Base-by-base conservation (phyloP, 805 yeast genomes). In the Candida xyloterini region DNA sequence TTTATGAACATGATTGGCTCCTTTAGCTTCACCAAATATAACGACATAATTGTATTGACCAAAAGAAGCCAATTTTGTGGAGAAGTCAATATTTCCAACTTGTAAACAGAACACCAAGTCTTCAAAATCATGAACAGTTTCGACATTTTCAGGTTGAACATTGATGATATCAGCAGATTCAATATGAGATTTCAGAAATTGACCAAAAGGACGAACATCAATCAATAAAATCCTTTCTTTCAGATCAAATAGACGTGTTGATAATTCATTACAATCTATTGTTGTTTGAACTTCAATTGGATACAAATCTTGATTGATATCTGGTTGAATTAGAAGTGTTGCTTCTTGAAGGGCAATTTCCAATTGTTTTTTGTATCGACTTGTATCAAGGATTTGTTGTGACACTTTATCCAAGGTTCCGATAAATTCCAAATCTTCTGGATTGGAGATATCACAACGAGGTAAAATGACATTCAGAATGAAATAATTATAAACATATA, bases 151-250 rank as follows among this genome's bases (percentile, higher is more conserved):
- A 5, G 76, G 76, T 43, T 71, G 74, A 8, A 73, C 55, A 27
- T 64, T 66, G 11, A 72, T 52, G 3, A 64, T 46, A 38, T 67
- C 63, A 1, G 58, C 61, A 18, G 64, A 66, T 3, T 67, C 63
- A 11, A 71, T 66, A 39, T 61, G 69, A 23, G 63, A 62, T 1
- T 55, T 42, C 5, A 56, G 44, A 36, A 55, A 68, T 7, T 60
- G 55, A 16, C 56, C 53, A 10, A 55, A 47, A 8, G 67, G 51
- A 33, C 77, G 57, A 13, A 73, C 43, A 50, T 73, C 77, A 32
- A 72, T 56, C 6, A 73, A 38, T 15, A 73, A 42, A 2, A 50
- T 25, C 23, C 44, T 41, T n/a, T 33, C 42, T 7, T 27, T 23
- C 9, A 35, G 46, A 18, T 42, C 43, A 16, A 35, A 42, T 5